Percentiles rank a stretch among this genome's conserved stretches.
phyloP scores from a whole-genome alignment of 345 rosid species.

The Mangifera indica region DNA sequence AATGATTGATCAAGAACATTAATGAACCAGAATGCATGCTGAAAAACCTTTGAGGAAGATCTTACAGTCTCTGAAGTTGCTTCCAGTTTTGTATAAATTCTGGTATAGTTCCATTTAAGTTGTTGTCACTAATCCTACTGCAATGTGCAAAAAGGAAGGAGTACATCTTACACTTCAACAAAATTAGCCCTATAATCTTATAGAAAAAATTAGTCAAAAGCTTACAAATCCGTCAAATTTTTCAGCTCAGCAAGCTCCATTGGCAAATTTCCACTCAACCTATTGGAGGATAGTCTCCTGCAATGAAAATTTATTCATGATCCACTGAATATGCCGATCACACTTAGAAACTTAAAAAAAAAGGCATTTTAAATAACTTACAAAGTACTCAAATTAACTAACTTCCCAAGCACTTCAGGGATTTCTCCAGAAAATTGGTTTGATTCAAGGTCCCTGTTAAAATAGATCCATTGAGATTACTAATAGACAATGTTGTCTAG shows the following conservation, averaged over 20 bases:
- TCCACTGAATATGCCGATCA: not conserved
- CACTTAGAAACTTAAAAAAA: not conserved
- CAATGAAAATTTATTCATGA: slow-evolving; percentile 1
- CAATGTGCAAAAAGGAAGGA: slow-evolving; percentile 20
- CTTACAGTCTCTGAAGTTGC: slow-evolving; percentile 68
- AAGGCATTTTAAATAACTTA: slow-evolving; percentile 31
- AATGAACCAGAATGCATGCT: not conserved
- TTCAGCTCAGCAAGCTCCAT: slow-evolving; percentile 33
- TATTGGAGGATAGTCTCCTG: slow-evolving; percentile 46
- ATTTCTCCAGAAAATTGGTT: slow-evolving; percentile 56
- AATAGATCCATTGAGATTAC: slow-evolving; percentile 4
- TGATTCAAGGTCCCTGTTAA: slow-evolving; percentile 54
- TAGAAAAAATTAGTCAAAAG: not conserved
- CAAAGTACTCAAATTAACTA: slow-evolving; percentile 46
- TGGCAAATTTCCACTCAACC: slow-evolving; percentile 47
- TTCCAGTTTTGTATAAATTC: slow-evolving; percentile 58
- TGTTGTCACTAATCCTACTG: slow-evolving; percentile 78
- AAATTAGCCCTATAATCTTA: not conserved
- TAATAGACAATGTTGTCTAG: not conserved
- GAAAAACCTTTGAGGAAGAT: slow-evolving; percentile 9
- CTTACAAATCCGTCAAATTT: slow-evolving; percentile 43
- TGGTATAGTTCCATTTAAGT: slow-evolving; percentile 66
- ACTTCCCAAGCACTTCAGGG: slow-evolving; percentile 54
- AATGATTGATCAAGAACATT: not conserved
- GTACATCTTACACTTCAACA: not conserved